Percentiles rank a stretch among this genome's conserved stretches.
phyloP scores from a whole-genome alignment of 768 basidiomycete species.

The Daedaleopsis nitida region DNA sequence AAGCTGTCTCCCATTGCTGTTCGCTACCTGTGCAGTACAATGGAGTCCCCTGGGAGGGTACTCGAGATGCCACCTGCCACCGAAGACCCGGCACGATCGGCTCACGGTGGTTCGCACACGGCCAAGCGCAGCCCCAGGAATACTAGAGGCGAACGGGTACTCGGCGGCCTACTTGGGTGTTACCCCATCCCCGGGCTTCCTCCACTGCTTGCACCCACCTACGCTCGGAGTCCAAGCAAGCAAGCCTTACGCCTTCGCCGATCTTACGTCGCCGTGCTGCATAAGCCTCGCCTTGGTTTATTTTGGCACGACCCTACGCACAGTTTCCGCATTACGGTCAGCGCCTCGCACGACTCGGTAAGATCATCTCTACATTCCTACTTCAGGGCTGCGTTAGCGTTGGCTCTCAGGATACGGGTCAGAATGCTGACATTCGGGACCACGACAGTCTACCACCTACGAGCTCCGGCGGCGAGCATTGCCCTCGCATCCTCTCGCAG shows the following conservation, averaged over 20 bases:
- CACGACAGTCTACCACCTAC: neutral
- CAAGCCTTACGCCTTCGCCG: neutral
- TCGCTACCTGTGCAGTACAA: neutral
- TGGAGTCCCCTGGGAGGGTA: neutral
- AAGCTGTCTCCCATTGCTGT: neutral
- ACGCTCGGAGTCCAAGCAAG: neutral
- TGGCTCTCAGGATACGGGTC: neutral
- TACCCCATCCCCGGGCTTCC: neutral
- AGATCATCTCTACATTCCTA: neutral
- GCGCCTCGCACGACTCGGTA: neutral
- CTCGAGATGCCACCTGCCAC: neutral
- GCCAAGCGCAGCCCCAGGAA: neutral
- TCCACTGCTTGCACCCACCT: neutral
- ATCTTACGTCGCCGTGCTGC: neutral
- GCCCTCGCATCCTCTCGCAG: neutral
- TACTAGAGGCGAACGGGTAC: neutral
- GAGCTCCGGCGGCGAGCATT: neutral
- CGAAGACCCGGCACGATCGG: neutral
- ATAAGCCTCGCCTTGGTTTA: neutral
- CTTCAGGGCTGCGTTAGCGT: neutral
- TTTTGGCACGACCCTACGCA: neutral
- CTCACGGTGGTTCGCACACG: neutral
- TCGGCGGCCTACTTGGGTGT: neutral
- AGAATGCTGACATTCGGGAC: neutral
- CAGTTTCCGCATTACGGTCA: neutral